Conservation (phyloP, 2,329 filamentous ascomycete genomes). For the Cercospora sp. region DNA sequence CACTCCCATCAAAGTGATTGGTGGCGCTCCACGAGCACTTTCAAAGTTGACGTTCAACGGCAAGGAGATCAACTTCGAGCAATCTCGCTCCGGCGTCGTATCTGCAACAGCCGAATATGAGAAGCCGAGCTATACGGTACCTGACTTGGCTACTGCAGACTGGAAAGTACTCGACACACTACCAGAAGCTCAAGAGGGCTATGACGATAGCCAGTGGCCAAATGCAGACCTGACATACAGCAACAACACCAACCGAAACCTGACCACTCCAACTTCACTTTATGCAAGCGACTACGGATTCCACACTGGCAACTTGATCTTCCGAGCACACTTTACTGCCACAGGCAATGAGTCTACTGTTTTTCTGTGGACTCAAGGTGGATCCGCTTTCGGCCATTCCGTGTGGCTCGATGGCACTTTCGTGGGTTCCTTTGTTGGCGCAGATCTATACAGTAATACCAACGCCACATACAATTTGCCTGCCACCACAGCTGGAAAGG, state of each 20-base stretch:
- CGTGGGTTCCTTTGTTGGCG: slow-evolving; percentile 65
- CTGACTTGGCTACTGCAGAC: slow-evolving; percentile 57
- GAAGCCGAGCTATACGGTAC: slow-evolving; percentile 55
- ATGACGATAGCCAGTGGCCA: slow-evolving; percentile 70
- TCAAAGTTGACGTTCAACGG: slow-evolving; percentile 65
- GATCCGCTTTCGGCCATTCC: slow-evolving; percentile 65
- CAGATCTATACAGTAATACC: slow-evolving; percentile 50
- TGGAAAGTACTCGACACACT: slow-evolving; percentile 73
- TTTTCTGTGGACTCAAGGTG: slow-evolving; percentile 61
- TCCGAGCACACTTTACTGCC: slow-evolving; percentile 68
- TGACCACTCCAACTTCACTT: slow-evolving; percentile 63
- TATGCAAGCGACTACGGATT: slow-evolving; percentile 74
- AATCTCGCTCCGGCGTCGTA: slow-evolving; percentile 46
- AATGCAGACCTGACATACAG: slow-evolving; percentile 58
- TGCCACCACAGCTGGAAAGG: slow-evolving; percentile 54
- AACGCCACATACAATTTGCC: slow-evolving; percentile 61
- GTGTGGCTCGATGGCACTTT: slow-evolving; percentile 66
- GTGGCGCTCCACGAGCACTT: slow-evolving; percentile 55
- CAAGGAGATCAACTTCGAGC: slow-evolving; percentile 39
- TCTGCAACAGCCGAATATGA: slow-evolving; percentile 54
- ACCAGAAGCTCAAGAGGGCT: slow-evolving; percentile 64
- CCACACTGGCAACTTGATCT: slow-evolving; percentile 67
- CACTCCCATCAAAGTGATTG: slow-evolving; percentile 66
- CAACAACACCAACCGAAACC: slow-evolving; percentile 58
- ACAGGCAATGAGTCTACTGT: slow-evolving; percentile 61